Percentiles rank a stretch among this genome's conserved stretches.
phyloP scores from a whole-genome alignment of 2,329 filamentous ascomycete species.

The Colletotrichum sp. region DNA sequence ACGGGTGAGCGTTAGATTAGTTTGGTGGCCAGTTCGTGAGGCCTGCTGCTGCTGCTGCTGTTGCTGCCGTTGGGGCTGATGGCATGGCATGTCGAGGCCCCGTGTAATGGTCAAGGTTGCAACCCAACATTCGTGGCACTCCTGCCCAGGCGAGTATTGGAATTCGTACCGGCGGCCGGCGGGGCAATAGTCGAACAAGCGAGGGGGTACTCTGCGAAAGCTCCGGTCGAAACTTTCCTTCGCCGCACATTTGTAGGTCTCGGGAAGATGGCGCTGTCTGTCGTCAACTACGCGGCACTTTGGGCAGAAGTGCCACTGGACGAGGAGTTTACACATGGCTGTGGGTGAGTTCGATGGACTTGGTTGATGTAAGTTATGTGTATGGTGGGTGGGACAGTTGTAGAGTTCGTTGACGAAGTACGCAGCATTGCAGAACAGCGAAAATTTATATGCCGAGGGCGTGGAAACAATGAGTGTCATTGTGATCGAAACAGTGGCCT shows the following conservation, averaged over 20 bases:
- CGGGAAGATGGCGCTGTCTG: neutral
- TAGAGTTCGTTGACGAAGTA: neutral
- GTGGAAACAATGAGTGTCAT: neutral
- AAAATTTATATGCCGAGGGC: neutral
- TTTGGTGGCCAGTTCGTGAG: neutral
- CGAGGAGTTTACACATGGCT: neutral
- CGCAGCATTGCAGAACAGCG: neutral
- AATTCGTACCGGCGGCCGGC: neutral
- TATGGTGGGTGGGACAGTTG: neutral
- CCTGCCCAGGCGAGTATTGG: neutral
- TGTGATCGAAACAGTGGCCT: neutral
- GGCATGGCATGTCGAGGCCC: neutral
- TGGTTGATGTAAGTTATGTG: neutral
- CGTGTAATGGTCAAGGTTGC: neutral
- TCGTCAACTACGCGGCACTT: neutral
- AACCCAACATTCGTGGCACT: neutral
- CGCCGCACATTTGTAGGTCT: neutral
- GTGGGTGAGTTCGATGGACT: neutral
- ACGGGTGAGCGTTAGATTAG: neutral
- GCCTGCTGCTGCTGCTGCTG: neutral
- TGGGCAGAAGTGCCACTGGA: neutral
- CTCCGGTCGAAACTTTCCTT: neutral
- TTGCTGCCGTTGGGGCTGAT: neutral
- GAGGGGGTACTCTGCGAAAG: neutral
- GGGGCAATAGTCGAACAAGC: neutral